These are phyloP conservation scores for Agrocybe chaxingu DNA, from an alignment of 768 basidiomycete species.

Conservation along the genomic window DNA sequence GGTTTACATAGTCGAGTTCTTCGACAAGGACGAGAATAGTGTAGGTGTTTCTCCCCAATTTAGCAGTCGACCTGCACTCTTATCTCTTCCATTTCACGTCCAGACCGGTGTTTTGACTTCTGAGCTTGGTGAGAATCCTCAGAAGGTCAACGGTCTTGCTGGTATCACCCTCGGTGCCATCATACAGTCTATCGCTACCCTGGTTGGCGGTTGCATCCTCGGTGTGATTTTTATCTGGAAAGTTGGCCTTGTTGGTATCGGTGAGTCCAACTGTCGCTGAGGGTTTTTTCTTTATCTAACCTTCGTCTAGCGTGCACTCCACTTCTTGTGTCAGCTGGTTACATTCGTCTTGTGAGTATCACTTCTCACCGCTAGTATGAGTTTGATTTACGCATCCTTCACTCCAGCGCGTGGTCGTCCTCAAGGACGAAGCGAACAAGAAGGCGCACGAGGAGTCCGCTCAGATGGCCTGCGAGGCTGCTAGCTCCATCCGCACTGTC, in stretches of 20 bases:
- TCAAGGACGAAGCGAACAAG: slow-evolving; percentile 83
- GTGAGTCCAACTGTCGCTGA: slow-evolving; percentile 27
- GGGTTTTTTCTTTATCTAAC: neutral
- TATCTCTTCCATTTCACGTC: neutral
- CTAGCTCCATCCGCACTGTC: slow-evolving; percentile 84
- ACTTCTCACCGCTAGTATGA: neutral
- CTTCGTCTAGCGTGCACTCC: slow-evolving; percentile 55
- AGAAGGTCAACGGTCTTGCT: slow-evolving; percentile 82
- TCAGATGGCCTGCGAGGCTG: slow-evolving; percentile 90
- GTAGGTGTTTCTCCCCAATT: slow-evolving; percentile 31
- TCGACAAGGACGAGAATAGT: slow-evolving; percentile 80
- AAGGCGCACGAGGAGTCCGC: slow-evolving; percentile 73
- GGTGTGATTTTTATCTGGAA: slow-evolving; percentile 77
- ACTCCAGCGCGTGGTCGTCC: slow-evolving; percentile 69
- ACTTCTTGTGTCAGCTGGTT: slow-evolving; percentile 63
- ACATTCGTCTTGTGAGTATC: slow-evolving; percentile 65
- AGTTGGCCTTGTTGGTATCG: slow-evolving; percentile 76
- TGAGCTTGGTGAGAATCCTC: slow-evolving; percentile 75
- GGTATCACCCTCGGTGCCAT: slow-evolving; percentile 85
- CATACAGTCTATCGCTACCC: slow-evolving; percentile 69
- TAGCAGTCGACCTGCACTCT: neutral
- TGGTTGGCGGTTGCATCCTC: slow-evolving; percentile 67
- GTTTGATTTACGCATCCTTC: neutral
- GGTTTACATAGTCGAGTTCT: slow-evolving; percentile 60
- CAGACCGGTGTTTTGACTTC: slow-evolving; percentile 80